Evolutionary conservation across 306 rosid species (phyloP).

Genomic region (Trifolium repens): DNA sequence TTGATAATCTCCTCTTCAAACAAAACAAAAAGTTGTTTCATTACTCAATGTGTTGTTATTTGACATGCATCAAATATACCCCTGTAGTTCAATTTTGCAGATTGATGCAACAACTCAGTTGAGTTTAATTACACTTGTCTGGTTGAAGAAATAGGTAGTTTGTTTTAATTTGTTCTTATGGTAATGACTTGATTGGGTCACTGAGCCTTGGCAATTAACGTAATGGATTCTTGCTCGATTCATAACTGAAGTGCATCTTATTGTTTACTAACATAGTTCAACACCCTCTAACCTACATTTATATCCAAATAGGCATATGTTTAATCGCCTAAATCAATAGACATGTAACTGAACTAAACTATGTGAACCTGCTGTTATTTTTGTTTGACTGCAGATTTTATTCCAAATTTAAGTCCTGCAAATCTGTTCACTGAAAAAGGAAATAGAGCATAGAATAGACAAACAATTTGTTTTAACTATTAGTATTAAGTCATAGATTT

Average conservation of each 20-base stretch:
- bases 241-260: constrained; percentile 9
- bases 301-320: background rate
- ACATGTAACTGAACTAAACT: constrained; percentile 5
- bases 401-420: constrained; percentile 7
- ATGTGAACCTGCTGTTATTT: background rate
- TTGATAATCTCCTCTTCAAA: constrained; percentile 3
- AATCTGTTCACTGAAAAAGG: constrained; percentile 26
- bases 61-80: background rate
- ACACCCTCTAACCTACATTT: constrained; percentile 9
- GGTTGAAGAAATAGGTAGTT: constrained; percentile 4
- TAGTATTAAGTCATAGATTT: background rate
- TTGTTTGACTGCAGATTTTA: constrained; percentile 17
- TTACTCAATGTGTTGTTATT: constrained; percentile 5
- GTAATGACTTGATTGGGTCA: constrained; percentile 13
- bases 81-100: background rate
- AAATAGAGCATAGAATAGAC: constrained; percentile 4
- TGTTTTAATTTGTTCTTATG: constrained; percentile 1
- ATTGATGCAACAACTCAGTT: constrained; percentile 6
- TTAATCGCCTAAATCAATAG: constrained; percentile 23
- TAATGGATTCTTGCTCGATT: constrained; percentile 6
- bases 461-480: constrained; percentile 14
- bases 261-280: constrained; percentile 4
- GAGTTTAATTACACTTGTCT: constrained; percentile 26
- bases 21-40: background rate
- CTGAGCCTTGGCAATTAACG: background rate